Evolutionary conservation across 139 green algal species (phyloP).

Genomic region (Coccomyxa sp.): DNA sequence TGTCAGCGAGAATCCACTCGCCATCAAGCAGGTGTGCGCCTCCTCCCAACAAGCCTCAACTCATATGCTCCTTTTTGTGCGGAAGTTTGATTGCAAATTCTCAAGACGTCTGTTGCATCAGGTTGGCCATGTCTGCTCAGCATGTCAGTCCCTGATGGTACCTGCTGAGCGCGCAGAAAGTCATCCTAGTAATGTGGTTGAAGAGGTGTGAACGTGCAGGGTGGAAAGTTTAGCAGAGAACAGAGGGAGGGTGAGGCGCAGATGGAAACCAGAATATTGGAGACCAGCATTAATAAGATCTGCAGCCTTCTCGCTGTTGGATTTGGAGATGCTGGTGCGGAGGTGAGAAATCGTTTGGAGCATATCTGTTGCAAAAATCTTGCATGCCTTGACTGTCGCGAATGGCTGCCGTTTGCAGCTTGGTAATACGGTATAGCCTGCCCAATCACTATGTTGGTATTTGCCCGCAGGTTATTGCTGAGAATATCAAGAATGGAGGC

Average conservation of each 20-base stretch:
- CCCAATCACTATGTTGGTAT: not conserved
- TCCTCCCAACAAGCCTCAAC: not conserved
- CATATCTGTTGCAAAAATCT: not conserved
- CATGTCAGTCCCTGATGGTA: too few species aligned
- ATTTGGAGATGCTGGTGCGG: constrained; percentile 88
- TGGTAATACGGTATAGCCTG: not conserved
- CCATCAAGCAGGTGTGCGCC: constrained; percentile 13
- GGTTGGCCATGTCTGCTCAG: too few species aligned
- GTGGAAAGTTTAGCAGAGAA: not conserved
- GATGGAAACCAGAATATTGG: constrained; percentile 86
- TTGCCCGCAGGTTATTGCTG: constrained; percentile 76
- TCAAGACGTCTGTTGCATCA: too few species aligned
- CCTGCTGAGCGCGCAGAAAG: too few species aligned
- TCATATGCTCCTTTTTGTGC: too few species aligned
- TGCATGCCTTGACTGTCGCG: not conserved
- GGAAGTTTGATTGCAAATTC: too few species aligned
- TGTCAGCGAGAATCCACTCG: constrained; percentile 59
- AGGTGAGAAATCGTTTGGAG: constrained; percentile 19
- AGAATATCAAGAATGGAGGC: constrained; percentile 89
- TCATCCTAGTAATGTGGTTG: too few species aligned
- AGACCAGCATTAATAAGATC: constrained; percentile 87
- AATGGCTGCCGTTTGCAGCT: not conserved
- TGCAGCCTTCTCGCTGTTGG: constrained; percentile 85
- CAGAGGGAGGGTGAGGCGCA: constrained; percentile 23
- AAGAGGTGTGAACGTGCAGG: not conserved